Conservation (phyloP, 2,329 filamentous ascomycete genomes). For the Claviceps sp. region DNA sequence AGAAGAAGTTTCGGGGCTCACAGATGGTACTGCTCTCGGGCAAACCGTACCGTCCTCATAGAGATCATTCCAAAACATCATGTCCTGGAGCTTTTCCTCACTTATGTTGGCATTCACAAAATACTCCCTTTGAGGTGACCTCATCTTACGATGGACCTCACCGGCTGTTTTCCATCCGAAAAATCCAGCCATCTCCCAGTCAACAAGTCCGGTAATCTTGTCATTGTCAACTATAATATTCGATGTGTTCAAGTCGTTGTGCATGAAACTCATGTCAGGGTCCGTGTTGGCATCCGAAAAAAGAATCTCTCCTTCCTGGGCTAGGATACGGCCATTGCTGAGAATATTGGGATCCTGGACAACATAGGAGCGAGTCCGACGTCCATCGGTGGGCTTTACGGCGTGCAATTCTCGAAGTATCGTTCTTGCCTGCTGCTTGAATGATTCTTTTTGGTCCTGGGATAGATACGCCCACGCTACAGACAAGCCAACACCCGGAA, state of each 20-base stretch:
- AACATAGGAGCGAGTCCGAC: background rate
- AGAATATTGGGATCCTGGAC: background rate
- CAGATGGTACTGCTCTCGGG: too few species aligned
- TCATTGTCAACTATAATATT: background rate
- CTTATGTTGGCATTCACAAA: conserved; percentile 1
- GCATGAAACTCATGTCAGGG: conserved; percentile 20
- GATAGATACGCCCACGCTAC: conserved; percentile 25
- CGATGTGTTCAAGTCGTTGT: background rate
- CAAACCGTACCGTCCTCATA: background rate
- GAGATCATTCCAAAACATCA: background rate
- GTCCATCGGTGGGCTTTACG: background rate
- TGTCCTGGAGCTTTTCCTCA: background rate
- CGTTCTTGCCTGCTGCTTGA: background rate
- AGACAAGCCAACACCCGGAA: conserved; percentile 22
- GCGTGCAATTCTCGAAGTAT: background rate
- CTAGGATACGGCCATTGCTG: conserved; percentile 12
- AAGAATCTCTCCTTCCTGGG: conserved; percentile 20
- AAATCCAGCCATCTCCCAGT: background rate
- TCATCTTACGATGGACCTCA: conserved; percentile 14
- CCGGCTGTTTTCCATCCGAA: background rate
- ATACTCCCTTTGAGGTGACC: conserved; percentile 12
- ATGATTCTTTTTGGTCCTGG: conserved; percentile 3
- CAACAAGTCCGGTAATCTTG: background rate
- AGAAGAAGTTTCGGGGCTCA: too few species aligned
- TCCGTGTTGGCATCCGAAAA: conserved; percentile 13